Base-by-base conservation (phyloP, 768 basidiomycete species). In the Phaffia australis region DNA sequence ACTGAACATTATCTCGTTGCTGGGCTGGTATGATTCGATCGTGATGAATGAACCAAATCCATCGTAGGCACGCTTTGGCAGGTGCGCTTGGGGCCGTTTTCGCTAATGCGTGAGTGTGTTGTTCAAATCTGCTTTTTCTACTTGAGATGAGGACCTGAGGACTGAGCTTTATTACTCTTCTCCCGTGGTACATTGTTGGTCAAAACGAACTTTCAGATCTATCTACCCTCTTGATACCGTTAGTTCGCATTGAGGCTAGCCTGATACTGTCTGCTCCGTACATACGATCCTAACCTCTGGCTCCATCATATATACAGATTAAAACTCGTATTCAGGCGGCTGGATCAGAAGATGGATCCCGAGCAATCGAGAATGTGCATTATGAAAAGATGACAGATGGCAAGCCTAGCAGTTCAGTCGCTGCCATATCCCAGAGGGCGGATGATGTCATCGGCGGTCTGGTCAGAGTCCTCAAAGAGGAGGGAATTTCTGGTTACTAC, bases 181-280 rank as follows among this genome's bases (percentile, higher is more conserved):
- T 42, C 29, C 14, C 52, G 42, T 50, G 71, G 62, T 29, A 52
- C 58, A 51, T 32, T 66, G 52, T 56, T 69, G 29, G 48, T 70
- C 15, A 59, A 66, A 30, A 15, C 58, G 32, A 51, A 64, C 0
- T 19, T 3, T n/a, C 71, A 94, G 92, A 55, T 82, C 87, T 56
- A 90, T 97, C 3, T 99, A 99, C 75, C 94, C 94, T 19, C 79
- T 99, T 63, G 94, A 99, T 73, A 95, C 92, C 11, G 87, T 89
- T 65, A 98, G 98, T 77, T 98, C 94, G 2, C 84, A 84, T 46
- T 54, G 48, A 7, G 51, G 48, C 23, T n/a, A 49, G 2, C 19
- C 27, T 15, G 79, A 25, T 52, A 3, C 47, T 54, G 35, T 30
- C 55, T 14, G 47, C 42, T 25, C 7, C 19, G 14, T 11, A 59